Base-by-base conservation (phyloP, 345 rosid species). In the Heritiera fomes region DNA sequence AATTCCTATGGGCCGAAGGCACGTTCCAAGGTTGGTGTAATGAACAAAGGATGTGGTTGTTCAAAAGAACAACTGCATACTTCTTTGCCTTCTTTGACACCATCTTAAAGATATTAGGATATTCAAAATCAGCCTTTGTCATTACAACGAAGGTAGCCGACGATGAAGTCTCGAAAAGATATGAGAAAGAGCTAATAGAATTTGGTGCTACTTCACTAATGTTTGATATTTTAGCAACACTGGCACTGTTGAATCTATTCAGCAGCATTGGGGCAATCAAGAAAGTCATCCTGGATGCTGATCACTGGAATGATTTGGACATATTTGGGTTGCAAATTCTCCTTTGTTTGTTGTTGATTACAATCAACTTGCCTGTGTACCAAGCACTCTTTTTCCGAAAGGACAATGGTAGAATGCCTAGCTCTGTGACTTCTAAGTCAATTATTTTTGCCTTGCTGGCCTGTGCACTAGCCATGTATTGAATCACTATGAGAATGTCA, bases 11-110 rank as follows among this genome's bases (percentile, higher is more conserved):
- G 86, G 77, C 77, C 8, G 93, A 85, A 32, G 95, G 98, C 65
- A 92, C 97, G 10, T 23, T 87, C 56, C 86, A 49, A 12, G 93
- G 97, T 52, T 92, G 98, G 98, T 92, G 93, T 92, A 92, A 92
- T 55, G 94, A 90, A 2, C 94, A 88, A 82, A 81, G 94, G 68
- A 87, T 89, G 47, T 92, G 96, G 94, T 83, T 92, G 68, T 94
- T 88, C 47, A 91, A 85, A 81, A 87, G 97, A 81, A 89, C 94
- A 41, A 88, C 86, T 79, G 84, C 97, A 13, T 93, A 83, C 78
- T 81, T 93, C 32, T 89, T 93, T 34, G 95, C 90, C 62, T 81
- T 87, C 85, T 61, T 79, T 0, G 38, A 34, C 38, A 34, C 38
- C 38, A 34, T 34, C 38, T 34, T 34, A 3, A 34, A 34, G 38